Conservation (phyloP, 441 rosid species). For the Bocquillonia castaneifolia region DNA sequence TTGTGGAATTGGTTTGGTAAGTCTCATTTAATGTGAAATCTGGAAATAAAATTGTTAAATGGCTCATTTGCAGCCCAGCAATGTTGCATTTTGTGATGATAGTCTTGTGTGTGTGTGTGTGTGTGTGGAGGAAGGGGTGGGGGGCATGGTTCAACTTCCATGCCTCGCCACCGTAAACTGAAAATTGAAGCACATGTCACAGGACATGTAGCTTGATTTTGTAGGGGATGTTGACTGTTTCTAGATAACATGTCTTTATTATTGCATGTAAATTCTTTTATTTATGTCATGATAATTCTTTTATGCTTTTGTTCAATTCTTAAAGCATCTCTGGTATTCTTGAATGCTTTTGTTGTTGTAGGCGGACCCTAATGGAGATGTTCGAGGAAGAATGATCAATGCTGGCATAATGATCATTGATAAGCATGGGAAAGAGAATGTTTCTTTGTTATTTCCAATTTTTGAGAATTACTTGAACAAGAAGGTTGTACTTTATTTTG, state of each 20-base stretch:
- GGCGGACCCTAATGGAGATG: constrained; percentile 98
- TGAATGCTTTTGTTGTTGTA: constrained; percentile 31
- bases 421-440: constrained; percentile 90
- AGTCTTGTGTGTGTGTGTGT: no score
- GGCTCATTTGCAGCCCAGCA: not conserved
- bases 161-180: not conserved
- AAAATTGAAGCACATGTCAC: no score
- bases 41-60: not conserved
- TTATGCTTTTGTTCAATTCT: not conserved
- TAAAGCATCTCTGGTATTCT: constrained; percentile 1
- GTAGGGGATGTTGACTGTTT: not conserved
- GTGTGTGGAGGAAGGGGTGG: no score
- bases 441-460: constrained; percentile 87
- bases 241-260: not conserved
- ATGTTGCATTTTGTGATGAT: no score
- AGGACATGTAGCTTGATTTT: no score
- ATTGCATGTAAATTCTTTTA: no score
- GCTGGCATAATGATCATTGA: constrained; percentile 95
- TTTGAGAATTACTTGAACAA: constrained; percentile 96
- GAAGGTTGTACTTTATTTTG: constrained; percentile 51
- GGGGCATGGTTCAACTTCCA: not conserved
- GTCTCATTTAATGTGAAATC: not conserved
- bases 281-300: not conserved
- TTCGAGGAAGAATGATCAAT: constrained; percentile 97
- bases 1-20: not conserved